These are phyloP conservation scores for Kokia cookei DNA, from an alignment of 441 rosid genomes.

Conservation along the genomic window DNA sequence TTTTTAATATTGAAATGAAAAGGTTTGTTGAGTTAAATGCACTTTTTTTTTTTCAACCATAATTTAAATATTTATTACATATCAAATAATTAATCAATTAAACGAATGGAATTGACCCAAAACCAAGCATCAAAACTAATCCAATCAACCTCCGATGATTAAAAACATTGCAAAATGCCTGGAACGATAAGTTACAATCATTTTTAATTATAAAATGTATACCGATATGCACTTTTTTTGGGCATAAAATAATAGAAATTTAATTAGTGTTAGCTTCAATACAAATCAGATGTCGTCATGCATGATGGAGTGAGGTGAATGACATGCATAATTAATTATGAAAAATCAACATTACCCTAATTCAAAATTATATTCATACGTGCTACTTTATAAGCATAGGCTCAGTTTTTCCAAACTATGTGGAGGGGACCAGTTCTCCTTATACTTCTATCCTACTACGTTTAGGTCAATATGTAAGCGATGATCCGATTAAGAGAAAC, in stretches of 20 bases:
- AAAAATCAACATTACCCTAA: not conserved
- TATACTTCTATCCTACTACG: not conserved
- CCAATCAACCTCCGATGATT: not conserved
- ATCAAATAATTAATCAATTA: not conserved
- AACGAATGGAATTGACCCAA: not conserved
- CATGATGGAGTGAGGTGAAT: not conserved
- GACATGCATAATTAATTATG: not conserved
- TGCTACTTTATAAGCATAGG: not conserved
- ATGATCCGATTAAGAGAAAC: not conserved
- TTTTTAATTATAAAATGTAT: not conserved
- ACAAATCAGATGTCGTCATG: not conserved
- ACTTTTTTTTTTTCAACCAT: not conserved
- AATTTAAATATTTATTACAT: no score
- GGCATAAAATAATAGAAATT: not conserved
- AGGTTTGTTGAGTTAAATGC: not conserved
- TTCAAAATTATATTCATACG: not conserved
- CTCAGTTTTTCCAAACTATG: not conserved
- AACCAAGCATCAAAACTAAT: not conserved
- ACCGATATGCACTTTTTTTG: not conserved
- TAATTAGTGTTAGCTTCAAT: not conserved
- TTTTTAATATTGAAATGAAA: no score
- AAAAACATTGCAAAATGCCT: not conserved
- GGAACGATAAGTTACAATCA: not conserved
- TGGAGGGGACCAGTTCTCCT: not conserved
- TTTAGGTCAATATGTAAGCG: not conserved